phyloP scores from a whole-genome alignment of 148 eudicot species.

The Rhododendron molle region DNA sequence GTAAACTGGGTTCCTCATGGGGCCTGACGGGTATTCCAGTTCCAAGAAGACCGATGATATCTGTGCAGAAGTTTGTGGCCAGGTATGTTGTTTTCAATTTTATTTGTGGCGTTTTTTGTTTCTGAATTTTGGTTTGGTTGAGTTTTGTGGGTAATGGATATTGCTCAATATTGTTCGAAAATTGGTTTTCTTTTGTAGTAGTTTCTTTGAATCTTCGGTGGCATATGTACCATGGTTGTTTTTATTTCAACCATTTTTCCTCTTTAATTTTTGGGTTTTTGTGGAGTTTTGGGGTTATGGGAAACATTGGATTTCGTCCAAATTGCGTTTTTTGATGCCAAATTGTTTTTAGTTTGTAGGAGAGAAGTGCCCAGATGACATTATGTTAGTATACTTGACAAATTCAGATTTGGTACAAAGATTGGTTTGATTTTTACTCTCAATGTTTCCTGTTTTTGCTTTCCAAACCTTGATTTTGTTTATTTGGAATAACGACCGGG shows the following conservation, averaged over 20 bases:
- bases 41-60: slow-evolving; percentile 66
- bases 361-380: too few species aligned
- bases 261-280: neutral
- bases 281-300: neutral
- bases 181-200: neutral
- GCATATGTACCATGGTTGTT: neutral
- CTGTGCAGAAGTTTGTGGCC: slow-evolving; percentile 46
- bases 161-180: neutral
- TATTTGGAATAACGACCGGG: neutral
- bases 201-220: neutral
- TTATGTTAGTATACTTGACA: neutral
- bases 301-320: neutral
- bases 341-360: neutral
- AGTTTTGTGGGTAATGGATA: neutral
- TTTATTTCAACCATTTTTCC: neutral
- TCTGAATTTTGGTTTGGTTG: neutral
- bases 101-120: neutral
- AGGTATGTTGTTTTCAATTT: slow-evolving; percentile 30
- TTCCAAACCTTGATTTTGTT: neutral
- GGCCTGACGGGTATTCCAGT: slow-evolving; percentile 44
- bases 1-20: slow-evolving; percentile 13
- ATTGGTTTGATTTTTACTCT: neutral
- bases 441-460: neutral
- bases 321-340: neutral
- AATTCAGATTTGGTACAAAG: neutral